These are phyloP conservation scores for Globisporangium irregulare DNA, from an alignment of 352 stramenopile species.

Conservation along the genomic window DNA sequence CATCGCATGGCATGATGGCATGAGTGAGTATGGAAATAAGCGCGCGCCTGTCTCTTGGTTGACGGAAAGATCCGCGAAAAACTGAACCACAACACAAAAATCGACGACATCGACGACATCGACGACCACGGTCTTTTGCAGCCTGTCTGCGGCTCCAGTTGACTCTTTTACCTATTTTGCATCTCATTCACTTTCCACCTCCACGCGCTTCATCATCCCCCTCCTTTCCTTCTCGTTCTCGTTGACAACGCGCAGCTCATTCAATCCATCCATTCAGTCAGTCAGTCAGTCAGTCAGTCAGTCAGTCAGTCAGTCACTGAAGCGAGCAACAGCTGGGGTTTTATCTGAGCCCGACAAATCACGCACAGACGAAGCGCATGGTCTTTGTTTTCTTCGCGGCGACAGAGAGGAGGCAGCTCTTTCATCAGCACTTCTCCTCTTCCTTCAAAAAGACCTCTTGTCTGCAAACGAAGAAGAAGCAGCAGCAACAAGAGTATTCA, in stretches of 20 bases:
- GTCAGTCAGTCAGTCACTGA: neutral
- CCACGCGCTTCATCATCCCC: neutral
- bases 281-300: too few relatives aligned
- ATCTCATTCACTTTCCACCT: neutral
- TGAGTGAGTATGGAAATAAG: neutral
- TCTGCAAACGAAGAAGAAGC: constrained; percentile 11
- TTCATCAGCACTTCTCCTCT: constrained; percentile 1
- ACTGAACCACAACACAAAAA: constrained; percentile 5
- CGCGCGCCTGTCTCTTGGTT: constrained; percentile 6
- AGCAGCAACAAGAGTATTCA: neutral
- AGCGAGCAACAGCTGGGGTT: neutral
- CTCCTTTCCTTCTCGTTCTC: neutral
- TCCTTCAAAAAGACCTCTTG: constrained; percentile 6
- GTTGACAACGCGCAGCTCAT: neutral
- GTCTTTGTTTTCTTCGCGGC: neutral
- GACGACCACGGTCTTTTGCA: neutral
- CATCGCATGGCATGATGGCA: neutral
- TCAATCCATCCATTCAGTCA: neutral
- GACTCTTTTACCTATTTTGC: neutral
- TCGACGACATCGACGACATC: neutral
- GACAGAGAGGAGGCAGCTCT: neutral
- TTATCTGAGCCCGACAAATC: constrained; percentile 6
- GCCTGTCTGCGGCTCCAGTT: neutral
- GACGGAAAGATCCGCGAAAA: neutral
- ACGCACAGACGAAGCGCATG: neutral